Conservation (phyloP, 2,329 filamentous ascomycete genomes). For the Zymoseptoria tritici region DNA sequence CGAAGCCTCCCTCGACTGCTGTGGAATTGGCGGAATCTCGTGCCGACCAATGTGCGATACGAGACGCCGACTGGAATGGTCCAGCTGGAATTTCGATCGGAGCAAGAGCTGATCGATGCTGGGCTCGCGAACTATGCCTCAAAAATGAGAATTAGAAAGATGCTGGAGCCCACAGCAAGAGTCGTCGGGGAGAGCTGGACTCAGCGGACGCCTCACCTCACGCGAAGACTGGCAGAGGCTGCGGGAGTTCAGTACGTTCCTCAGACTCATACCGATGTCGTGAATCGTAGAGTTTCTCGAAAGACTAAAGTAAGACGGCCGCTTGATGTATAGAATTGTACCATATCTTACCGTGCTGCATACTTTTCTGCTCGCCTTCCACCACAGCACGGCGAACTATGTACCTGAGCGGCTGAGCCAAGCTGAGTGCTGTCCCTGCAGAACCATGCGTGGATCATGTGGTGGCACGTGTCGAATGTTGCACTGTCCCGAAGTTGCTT, state of each 20-base stretch:
- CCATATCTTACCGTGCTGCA: not conserved
- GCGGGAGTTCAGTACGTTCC: not conserved
- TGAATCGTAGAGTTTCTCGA: not conserved
- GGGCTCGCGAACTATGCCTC: not conserved
- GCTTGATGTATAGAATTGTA: not conserved
- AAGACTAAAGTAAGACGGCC: not conserved
- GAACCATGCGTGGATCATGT: not conserved
- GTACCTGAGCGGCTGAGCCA: too few species aligned
- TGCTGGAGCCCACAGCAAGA: not conserved
- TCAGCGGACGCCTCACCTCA: not conserved
- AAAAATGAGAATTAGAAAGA: not conserved
- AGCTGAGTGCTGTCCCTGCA: too few species aligned
- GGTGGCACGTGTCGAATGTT: not conserved
- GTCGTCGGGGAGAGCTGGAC: not conserved
- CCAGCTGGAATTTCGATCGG: slow-evolving; percentile 15
- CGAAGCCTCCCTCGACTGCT: slow-evolving; percentile 21
- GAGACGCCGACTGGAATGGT: slow-evolving; percentile 26
- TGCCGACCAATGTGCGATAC: slow-evolving; percentile 18
- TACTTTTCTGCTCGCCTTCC: too few species aligned
- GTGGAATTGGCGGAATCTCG: slow-evolving; percentile 19
- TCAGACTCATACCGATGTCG: not conserved
- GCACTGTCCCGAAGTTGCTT: not conserved
- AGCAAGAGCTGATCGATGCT: slow-evolving; percentile 6
- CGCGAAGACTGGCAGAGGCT: not conserved
- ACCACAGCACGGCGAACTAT: too few species aligned